Percentiles rank a stretch among this genome's conserved stretches.
These are phyloP conservation scores for Xylaria digitata DNA, from an alignment of 2,329 filamentous ascomycete species.

Conservation along the genomic window DNA sequence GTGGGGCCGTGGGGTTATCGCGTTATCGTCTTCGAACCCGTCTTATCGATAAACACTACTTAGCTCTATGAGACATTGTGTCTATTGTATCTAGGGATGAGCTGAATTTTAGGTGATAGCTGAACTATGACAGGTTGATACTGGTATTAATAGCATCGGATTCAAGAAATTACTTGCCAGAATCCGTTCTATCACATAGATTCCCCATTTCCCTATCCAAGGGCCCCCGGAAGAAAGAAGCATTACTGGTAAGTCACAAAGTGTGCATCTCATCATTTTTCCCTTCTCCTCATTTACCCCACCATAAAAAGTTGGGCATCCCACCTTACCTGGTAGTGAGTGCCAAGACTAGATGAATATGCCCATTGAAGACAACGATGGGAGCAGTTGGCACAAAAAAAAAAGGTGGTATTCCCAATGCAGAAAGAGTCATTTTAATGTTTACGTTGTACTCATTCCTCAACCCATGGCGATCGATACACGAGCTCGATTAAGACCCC, in stretches of 20 bases:
- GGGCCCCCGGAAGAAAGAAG: neutral
- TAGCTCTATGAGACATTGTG: neutral
- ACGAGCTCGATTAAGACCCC: neutral
- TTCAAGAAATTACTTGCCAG: neutral
- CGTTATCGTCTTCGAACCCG: slow-evolving; percentile 10
- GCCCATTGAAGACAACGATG: neutral
- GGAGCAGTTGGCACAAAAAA: too few species aligned
- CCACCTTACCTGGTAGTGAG: slow-evolving; percentile 20
- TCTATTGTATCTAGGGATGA: neutral
- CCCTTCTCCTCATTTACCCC: slow-evolving; percentile 24
- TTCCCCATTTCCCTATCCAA: neutral
- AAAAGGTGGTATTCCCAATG: neutral
- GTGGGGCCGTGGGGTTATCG: slow-evolving; percentile 38
- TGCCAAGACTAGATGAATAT: slow-evolving; percentile 16
- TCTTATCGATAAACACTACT: slow-evolving; percentile 35
- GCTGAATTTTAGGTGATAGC: neutral
- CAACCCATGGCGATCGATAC: neutral
- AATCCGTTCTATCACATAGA: neutral
- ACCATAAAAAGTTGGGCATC: slow-evolving; percentile 28
- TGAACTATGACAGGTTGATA: neutral
- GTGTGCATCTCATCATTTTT: neutral
- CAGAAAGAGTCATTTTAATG: neutral
- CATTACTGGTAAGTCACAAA: slow-evolving; percentile 24
- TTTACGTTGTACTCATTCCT: neutral
- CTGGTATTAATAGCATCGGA: neutral